phyloP scores from a whole-genome alignment of 352 stramenopile species.

The Phytophthora tubulina region DNA sequence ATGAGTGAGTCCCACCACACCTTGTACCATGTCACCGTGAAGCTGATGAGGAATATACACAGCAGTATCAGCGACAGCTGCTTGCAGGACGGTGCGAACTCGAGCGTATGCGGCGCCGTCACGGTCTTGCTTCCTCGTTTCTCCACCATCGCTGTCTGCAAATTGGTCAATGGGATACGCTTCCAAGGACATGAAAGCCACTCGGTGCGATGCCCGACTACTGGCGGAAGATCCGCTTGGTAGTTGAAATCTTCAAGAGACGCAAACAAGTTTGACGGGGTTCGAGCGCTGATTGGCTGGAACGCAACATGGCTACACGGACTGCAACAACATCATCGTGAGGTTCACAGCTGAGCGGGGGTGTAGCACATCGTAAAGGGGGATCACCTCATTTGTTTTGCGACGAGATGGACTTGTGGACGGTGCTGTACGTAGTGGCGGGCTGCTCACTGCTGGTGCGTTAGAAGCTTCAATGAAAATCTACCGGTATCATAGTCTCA shows the following conservation, averaged over 20 bases:
- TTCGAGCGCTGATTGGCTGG: conserved; percentile 16
- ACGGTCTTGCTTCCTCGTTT: conserved; percentile 24
- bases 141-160: conserved; percentile 24
- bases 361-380: background rate
- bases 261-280: conserved; percentile 21
- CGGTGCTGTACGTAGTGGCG: conserved; percentile 21
- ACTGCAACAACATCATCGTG: background rate
- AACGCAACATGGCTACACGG: conserved; percentile 27
- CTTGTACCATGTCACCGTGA: conserved; percentile 81
- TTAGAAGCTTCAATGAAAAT: background rate
- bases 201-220: conserved; percentile 19
- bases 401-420: conserved; percentile 29
- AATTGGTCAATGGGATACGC: conserved; percentile 17
- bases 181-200: conserved; percentile 7
- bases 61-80: conserved; percentile 66
- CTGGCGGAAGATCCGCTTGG: conserved; percentile 35
- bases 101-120: conserved; percentile 60
- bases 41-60: conserved; percentile 63
- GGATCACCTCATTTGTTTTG: conserved; percentile 6
- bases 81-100: conserved; percentile 71
- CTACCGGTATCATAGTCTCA: background rate
- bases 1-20: conserved; percentile 87
- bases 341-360: background rate
- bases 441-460: conserved; percentile 32
- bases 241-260: conserved; percentile 31